Evolutionary conservation across 192 early-diverging fungal genomes (phyloP).

Genomic region (Linnemannia hyalina): DNA sequence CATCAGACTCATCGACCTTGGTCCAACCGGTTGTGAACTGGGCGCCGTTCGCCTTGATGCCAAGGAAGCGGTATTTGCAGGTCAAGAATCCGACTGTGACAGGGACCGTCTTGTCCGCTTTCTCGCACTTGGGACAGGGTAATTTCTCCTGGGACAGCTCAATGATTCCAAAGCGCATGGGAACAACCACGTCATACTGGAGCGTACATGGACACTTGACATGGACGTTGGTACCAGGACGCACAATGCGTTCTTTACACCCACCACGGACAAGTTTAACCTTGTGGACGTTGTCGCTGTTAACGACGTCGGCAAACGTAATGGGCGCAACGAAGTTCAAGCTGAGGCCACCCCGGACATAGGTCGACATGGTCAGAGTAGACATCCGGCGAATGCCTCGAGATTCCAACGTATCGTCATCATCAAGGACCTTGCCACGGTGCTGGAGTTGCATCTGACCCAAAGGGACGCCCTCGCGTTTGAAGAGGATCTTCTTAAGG

Average conservation of each 20-base stretch:
- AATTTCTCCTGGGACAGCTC: constrained; percentile 1
- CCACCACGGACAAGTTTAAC: not conserved
- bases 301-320: not conserved
- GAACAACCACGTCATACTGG: not conserved
- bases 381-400: not conserved
- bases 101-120: not conserved
- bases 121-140: constrained; percentile 7
- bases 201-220: constrained; percentile 10
- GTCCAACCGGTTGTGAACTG: constrained; percentile 12
- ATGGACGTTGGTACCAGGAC: constrained; percentile 12
- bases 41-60: constrained; percentile 1
- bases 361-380: not conserved
- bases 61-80: constrained; percentile 32
- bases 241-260: not conserved
- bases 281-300: not conserved
- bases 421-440: not conserved
- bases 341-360: not conserved
- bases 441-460: not conserved
- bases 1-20: not conserved
- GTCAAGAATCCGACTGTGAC: constrained; percentile 7
- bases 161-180: not conserved
- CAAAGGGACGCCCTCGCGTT: not conserved
- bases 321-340: not conserved
- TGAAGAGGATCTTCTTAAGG: not conserved
- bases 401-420: not conserved